Conservation (phyloP, 1,139 yeast genomes). For the Suzukiozyma palmioleophila region DNA sequence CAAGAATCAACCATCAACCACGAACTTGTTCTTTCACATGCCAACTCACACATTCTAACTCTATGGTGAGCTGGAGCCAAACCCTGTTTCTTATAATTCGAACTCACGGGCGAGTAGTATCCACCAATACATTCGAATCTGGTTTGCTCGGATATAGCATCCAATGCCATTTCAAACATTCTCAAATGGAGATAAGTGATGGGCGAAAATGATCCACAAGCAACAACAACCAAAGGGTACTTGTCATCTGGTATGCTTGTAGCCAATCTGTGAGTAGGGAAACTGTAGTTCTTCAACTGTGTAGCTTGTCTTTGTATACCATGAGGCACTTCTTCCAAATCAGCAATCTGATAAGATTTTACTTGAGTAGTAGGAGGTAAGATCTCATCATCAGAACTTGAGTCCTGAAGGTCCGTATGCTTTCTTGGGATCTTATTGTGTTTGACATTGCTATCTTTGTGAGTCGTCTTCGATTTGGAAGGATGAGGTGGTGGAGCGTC, state of each 20-base stretch:
- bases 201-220: conserved; percentile 97
- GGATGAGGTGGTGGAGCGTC: conserved; percentile 73
- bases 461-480: conserved; percentile 12
- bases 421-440: conserved; percentile 40
- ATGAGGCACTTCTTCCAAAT: conserved; percentile 93
- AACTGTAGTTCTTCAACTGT: conserved; percentile 58
- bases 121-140: conserved; percentile 96
- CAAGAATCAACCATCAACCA: conserved; percentile 99
- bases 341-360: conserved; percentile 74
- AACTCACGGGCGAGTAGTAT: conserved; percentile 94
- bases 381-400: conserved; percentile 31
- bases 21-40: conserved; percentile 92
- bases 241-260: conserved; percentile 71
- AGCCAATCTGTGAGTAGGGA: conserved; percentile 84
- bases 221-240: conserved; percentile 88
- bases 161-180: conserved; percentile 98
- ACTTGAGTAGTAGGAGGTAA: conserved; percentile 48
- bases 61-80: conserved; percentile 84
- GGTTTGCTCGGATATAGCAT: conserved; percentile 88
- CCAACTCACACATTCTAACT: conserved; percentile 96
- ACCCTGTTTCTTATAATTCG: conserved; percentile 90
- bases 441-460: conserved; percentile 10
- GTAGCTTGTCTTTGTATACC: conserved; percentile 87
- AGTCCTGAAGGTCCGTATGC: conserved; percentile 36
- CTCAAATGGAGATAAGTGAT: conserved; percentile 89